Evolutionary conservation across 805 yeast species (phyloP).

Genomic region (Metschnikowia colocasiae): DNA sequence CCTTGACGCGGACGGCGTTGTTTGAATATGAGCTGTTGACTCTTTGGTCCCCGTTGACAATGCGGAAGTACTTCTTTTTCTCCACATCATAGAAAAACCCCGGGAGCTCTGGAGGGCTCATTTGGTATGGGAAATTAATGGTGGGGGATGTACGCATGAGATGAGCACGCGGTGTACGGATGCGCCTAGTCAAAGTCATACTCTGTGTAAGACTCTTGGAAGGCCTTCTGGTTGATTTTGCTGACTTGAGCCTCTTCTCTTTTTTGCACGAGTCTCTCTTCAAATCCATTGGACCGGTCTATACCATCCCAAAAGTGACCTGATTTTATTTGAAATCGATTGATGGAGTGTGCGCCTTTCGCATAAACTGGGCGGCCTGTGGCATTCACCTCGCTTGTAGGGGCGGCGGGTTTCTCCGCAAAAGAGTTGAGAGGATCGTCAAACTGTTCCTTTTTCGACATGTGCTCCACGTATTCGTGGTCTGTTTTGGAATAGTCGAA

Average conservation of each 20-base stretch:
- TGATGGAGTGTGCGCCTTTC: constrained; percentile 52
- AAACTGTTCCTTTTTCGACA: constrained; percentile 31
- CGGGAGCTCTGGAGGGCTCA: constrained; percentile 25
- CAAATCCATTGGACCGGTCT: constrained; percentile 86
- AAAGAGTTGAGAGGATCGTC: constrained; percentile 67
- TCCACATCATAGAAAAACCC: constrained; percentile 31
- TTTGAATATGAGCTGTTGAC: constrained; percentile 26
- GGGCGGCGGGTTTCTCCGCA: constrained; percentile 18
- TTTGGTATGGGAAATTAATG: background rate
- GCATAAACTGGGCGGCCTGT: constrained; percentile 54
- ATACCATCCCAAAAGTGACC: constrained; percentile 92
- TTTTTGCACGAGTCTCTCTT: constrained; percentile 51
- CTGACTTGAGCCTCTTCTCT: constrained; percentile 22
- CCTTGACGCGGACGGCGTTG: constrained; percentile 23
- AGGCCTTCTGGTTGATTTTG: constrained; percentile 11
- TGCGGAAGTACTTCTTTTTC: constrained; percentile 29
- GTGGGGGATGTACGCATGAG: background rate
- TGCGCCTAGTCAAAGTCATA: constrained; percentile 17
- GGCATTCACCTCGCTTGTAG: constrained; percentile 10
- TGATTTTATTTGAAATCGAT: constrained; percentile 72
- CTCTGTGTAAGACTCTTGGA: constrained; percentile 18
- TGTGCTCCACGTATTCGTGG: constrained; percentile 30
- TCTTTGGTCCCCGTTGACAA: constrained; percentile 28
- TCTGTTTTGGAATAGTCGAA: constrained; percentile 32
- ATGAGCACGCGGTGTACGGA: constrained; percentile 9